phyloP scores from a whole-genome alignment of 1,284 basidiomycete species.

The Cerrena zonata region DNA sequence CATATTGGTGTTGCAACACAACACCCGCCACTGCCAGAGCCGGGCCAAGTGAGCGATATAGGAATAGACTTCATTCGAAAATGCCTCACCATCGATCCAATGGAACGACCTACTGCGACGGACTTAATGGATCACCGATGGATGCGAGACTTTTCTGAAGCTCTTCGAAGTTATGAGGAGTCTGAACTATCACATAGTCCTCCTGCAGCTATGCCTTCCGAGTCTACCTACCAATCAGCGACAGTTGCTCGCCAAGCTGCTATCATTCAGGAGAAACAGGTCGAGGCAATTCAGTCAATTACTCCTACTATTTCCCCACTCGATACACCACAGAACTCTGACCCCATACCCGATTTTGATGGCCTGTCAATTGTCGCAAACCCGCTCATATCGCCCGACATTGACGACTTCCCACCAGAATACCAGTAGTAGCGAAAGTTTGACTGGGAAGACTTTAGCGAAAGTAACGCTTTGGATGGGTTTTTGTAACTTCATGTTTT shows the following conservation, averaged over 20 bases:
- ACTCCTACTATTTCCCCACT: slow-evolving; percentile 29
- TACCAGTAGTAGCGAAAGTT: background rate
- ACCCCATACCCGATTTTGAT: background rate
- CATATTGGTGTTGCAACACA: slow-evolving; percentile 97
- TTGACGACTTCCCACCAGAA: background rate
- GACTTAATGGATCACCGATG: slow-evolving; percentile 88
- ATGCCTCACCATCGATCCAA: slow-evolving; percentile 86
- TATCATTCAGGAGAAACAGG: slow-evolving; percentile 54
- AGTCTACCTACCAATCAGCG: slow-evolving; percentile 44
- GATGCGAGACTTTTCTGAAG: slow-evolving; percentile 78
- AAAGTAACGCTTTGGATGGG: background rate
- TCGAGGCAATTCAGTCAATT: slow-evolving; percentile 41
- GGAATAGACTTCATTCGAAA: slow-evolving; percentile 94
- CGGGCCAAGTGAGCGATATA: slow-evolving; percentile 79
- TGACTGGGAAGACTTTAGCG: background rate
- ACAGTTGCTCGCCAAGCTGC: slow-evolving; percentile 53
- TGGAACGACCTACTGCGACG: slow-evolving; percentile 75
- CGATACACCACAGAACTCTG: slow-evolving; percentile 20
- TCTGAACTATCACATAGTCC: slow-evolving; percentile 51
- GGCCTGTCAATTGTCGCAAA: background rate
- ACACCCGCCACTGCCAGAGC: slow-evolving; percentile 91
- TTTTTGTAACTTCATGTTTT: background rate
- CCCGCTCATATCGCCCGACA: background rate
- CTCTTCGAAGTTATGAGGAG: slow-evolving; percentile 61
- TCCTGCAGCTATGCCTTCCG: slow-evolving; percentile 39